These are phyloP conservation scores for Apophysomyces ossiformis DNA, from an alignment of 371 early-diverging fungal species.

Conservation along the genomic window DNA sequence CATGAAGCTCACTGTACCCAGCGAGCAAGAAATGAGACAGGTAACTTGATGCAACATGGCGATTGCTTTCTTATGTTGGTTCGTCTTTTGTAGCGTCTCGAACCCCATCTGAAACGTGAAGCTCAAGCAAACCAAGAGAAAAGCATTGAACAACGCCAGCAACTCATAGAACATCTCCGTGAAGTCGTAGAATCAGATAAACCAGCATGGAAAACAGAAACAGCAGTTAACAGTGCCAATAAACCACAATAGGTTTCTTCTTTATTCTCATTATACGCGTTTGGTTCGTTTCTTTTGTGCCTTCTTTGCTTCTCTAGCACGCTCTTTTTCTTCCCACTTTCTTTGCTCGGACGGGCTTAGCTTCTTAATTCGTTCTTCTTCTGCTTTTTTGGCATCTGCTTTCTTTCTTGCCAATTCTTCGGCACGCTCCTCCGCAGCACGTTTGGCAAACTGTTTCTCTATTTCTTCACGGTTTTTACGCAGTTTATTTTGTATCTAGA, in stretches of 20 bases:
- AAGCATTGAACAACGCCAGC: slow-evolving; percentile 31
- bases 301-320: slow-evolving; percentile 65
- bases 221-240: not conserved
- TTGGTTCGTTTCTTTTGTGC: slow-evolving; percentile 58
- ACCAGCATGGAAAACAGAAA: slow-evolving; percentile 34
- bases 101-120: slow-evolving; percentile 33
- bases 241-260: not conserved
- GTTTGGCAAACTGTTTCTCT: slow-evolving; percentile 54
- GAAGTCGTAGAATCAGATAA: slow-evolving; percentile 43
- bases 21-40: slow-evolving; percentile 46
- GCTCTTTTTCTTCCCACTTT: slow-evolving; percentile 79
- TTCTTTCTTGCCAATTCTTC: slow-evolving; percentile 54
- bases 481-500: slow-evolving; percentile 36
- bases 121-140: slow-evolving; percentile 27
- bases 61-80: not conserved
- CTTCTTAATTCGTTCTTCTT: slow-evolving; percentile 69
- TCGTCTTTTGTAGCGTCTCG: not conserved
- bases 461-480: slow-evolving; percentile 53
- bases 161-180: slow-evolving; percentile 45
- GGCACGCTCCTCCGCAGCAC: slow-evolving; percentile 51
- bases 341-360: slow-evolving; percentile 70
- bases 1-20: slow-evolving; percentile 54
- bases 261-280: slow-evolving; percentile 37
- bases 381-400: slow-evolving; percentile 71
- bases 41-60: slow-evolving; percentile 21